Evolutionary conservation across 306 rosid species (phyloP).

Genomic region (Prunus mongolica): DNA sequence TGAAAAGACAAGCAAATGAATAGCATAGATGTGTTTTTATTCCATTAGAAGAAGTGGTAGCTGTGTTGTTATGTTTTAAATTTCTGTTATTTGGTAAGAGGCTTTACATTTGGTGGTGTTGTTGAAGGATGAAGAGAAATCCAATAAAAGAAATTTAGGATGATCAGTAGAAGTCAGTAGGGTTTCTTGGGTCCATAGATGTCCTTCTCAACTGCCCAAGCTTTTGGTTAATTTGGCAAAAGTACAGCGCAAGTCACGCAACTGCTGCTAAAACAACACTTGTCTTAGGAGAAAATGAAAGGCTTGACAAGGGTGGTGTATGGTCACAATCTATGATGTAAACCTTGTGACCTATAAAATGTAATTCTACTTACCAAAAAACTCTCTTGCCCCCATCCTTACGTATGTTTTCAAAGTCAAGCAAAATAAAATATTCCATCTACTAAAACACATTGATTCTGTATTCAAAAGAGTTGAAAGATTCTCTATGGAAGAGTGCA

Average conservation of each 20-base stretch:
- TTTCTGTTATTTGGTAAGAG: neutral
- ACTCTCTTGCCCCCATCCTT: neutral
- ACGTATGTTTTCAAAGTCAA: neutral
- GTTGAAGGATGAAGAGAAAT: neutral
- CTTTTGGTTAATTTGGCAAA: neutral
- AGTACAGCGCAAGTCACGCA: conserved; percentile 55
- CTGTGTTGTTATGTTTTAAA: neutral
- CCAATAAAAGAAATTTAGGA: neutral
- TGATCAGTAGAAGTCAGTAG: neutral
- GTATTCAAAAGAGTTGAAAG: too few species aligned
- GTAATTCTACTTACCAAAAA: neutral
- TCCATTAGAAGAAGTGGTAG: neutral
- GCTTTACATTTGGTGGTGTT: neutral
- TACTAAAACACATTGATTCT: neutral
- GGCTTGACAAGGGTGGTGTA: conserved; percentile 15
- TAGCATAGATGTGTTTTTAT: neutral
- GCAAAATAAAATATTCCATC: neutral
- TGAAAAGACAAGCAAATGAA: neutral
- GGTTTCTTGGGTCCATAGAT: neutral
- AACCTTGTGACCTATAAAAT: neutral
- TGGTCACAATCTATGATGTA: conserved; percentile 32
- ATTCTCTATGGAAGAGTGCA: neutral
- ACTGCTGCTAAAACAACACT: conserved; percentile 21
- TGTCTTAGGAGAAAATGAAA: conserved; percentile 28
- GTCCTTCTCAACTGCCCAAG: neutral